Evolutionary conservation across 768 basidiomycete species (phyloP).

Genomic region (Infundibulicybe gibba): DNA sequence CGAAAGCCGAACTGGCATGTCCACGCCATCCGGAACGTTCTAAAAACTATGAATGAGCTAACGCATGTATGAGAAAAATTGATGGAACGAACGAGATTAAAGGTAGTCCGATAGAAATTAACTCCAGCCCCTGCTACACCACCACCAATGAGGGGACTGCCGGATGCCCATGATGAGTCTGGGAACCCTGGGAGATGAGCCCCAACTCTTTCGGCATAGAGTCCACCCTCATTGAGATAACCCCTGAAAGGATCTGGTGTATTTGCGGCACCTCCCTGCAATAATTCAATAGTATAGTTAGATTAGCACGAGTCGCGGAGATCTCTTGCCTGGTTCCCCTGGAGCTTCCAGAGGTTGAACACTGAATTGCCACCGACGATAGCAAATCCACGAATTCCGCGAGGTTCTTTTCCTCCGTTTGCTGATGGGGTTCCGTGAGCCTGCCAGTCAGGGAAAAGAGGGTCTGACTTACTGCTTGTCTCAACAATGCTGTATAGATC

Average conservation of each 20-base stretch:
- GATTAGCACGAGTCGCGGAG: not conserved
- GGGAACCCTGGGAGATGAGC: constrained; percentile 48
- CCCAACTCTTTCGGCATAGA: constrained; percentile 45
- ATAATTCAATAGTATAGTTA: not conserved
- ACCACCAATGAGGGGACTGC: constrained; percentile 24
- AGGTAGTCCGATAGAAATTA: constrained; percentile 42
- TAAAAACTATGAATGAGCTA: constrained; percentile 5
- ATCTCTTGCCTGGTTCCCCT: constrained; percentile 34
- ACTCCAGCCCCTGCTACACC: constrained; percentile 32
- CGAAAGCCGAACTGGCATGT: constrained; percentile 41
- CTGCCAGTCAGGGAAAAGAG: not conserved
- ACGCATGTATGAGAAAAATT: not conserved
- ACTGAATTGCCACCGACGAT: constrained; percentile 36
- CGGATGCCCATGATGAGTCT: constrained; percentile 32
- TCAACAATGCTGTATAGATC: constrained; percentile 33
- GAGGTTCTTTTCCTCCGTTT: constrained; percentile 46
- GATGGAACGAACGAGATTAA: constrained; percentile 27
- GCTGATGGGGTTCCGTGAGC: constrained; percentile 19
- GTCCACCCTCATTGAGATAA: constrained; percentile 48
- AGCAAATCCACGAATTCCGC: constrained; percentile 42
- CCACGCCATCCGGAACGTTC: constrained; percentile 34
- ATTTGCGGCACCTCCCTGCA: constrained; percentile 31
- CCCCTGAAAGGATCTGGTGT: constrained; percentile 43
- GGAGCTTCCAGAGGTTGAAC: constrained; percentile 36
- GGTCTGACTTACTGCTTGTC: constrained; percentile 36